These are phyloP conservation scores for Brassica rapa DNA, from an alignment of 345 rosid genomes.

Conservation along the genomic window DNA sequence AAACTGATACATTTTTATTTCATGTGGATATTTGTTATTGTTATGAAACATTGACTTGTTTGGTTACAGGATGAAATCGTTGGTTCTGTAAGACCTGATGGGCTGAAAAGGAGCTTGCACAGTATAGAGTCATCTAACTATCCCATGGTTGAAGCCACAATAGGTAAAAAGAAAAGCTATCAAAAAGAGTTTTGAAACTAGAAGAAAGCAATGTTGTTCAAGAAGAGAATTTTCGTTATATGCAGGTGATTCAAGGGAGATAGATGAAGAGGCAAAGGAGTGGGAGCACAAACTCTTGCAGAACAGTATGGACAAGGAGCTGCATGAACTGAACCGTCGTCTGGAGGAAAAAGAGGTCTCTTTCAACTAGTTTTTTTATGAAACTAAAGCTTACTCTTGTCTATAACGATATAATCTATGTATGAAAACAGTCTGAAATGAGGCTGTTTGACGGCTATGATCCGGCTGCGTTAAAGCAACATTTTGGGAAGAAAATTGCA, in stretches of 20 bases:
- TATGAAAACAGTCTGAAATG: constrained; percentile 79
- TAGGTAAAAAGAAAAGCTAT: constrained; percentile 28
- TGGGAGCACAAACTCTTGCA: constrained; percentile 96
- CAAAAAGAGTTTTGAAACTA: neutral
- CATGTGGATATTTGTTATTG: constrained; percentile 9
- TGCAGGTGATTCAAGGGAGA: constrained; percentile 60
- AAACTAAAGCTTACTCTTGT: neutral
- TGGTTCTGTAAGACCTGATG: constrained; percentile 71
- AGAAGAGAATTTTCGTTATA: neutral
- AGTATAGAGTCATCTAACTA: constrained; percentile 76
- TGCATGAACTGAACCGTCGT: constrained; percentile 83
- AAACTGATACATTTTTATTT: neutral
- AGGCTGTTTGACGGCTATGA: constrained; percentile 79
- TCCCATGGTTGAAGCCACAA: constrained; percentile 75
- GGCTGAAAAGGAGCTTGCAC: constrained; percentile 78
- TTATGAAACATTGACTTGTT: neutral
- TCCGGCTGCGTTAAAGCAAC: constrained; percentile 77
- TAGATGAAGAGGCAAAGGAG: constrained; percentile 89
- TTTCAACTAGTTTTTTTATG: constrained; percentile 10
- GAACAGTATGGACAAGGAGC: constrained; percentile 90
- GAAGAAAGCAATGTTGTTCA: neutral
- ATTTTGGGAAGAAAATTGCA: constrained; percentile 88
- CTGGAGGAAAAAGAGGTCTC: constrained; percentile 97
- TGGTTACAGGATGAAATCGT: constrained; percentile 65
- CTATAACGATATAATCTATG: neutral